Base-by-base conservation (phyloP, 2,329 filamentous ascomycete species). In the Arthrobotrys musiformis region DNA sequence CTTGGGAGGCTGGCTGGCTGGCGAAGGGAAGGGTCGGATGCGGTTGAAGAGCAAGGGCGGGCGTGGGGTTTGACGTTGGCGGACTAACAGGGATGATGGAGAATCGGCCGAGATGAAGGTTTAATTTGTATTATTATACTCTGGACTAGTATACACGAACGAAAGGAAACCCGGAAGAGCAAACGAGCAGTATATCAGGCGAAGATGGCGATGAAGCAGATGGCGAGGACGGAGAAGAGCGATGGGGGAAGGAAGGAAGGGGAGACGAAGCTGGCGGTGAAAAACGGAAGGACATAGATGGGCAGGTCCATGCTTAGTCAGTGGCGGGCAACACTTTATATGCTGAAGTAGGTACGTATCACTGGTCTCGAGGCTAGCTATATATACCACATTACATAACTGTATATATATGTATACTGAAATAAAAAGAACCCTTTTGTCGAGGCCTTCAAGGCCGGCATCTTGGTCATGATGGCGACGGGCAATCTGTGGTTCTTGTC, bases 61-160 rank as follows among this genome's bases (percentile, higher is more conserved):
- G 52, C 52, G 61, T 52, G 56, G 64, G 61, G 66, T 70, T 56
- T 37, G 42, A 67, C 52, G 61, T 50, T 56, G 68, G 50, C 54
- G 8, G 22, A 56, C 50, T 35, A 30, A 17, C 54, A 58, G 61
- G 40, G 58, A 56, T 61, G 54, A 60, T 62, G 52, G 37, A 52
- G 48, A 69, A 62, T 66, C 62, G 69, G 48, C 73, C 66, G 70
- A 70, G 72, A 70, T 73, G 61, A 42, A 33, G n/a, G 52, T 46
- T 48, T 13, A n/a, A 8, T 50, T 6, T 26, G 4, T 52, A 30
- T 4, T 40, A 58, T 2, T 50, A n/a, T n/a, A n/a, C n/a, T n/a
- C n/a, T n/a, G n/a, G n/a, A n/a, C n/a, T n/a, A n/a, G 15, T 24
- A 30, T 9, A 58, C 33, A 70, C 63, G 63, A 70, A 70, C 58